phyloP scores from a whole-genome alignment of 2,329 filamentous ascomycete genomes.

The Fusarium subtropicale region DNA sequence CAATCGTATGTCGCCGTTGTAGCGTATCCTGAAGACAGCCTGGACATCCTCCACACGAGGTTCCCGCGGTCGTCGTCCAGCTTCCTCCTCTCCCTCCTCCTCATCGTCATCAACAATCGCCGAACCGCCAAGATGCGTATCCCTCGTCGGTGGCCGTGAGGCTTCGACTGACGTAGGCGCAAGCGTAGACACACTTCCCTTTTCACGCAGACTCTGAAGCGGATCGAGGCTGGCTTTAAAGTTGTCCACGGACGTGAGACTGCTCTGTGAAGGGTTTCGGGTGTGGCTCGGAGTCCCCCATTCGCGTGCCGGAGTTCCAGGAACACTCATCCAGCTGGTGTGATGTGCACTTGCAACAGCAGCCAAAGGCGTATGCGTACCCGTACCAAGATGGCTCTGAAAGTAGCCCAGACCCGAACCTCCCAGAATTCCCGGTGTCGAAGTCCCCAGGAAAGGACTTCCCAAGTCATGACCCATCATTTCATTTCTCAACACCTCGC shows the following conservation, averaged over 20 bases:
- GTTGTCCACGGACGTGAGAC: conserved; percentile 59
- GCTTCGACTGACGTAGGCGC: conserved; percentile 65
- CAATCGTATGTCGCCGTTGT: conserved; percentile 87
- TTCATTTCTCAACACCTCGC: conserved; percentile 51
- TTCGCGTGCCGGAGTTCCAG: conserved; percentile 30
- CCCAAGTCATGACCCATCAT: conserved; percentile 58
- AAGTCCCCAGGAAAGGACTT: conserved; percentile 68
- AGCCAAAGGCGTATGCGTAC: conserved; percentile 81
- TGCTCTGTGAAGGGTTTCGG: conserved; percentile 60
- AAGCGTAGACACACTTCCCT: conserved; percentile 72
- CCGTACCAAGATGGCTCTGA: conserved; percentile 80
- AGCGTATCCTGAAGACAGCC: conserved; percentile 89
- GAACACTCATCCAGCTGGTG: conserved; percentile 52
- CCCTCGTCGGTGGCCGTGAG: conserved; percentile 69
- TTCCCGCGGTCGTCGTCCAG: conserved; percentile 62
- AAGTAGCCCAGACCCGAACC: conserved; percentile 84
- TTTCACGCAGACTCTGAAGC: conserved; percentile 64
- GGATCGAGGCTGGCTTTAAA: conserved; percentile 53
- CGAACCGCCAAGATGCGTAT: conserved; percentile 55
- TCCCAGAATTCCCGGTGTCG: conserved; percentile 74
- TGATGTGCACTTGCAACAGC: conserved; percentile 76
- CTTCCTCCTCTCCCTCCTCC: conserved; percentile 48
- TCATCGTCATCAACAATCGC: conserved; percentile 56
- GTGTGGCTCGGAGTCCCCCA: conserved; percentile 50
- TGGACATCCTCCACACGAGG: conserved; percentile 88